These are phyloP conservation scores for Phoma sp. DNA, from an alignment of 2,329 filamentous ascomycete species.

Conservation along the genomic window DNA sequence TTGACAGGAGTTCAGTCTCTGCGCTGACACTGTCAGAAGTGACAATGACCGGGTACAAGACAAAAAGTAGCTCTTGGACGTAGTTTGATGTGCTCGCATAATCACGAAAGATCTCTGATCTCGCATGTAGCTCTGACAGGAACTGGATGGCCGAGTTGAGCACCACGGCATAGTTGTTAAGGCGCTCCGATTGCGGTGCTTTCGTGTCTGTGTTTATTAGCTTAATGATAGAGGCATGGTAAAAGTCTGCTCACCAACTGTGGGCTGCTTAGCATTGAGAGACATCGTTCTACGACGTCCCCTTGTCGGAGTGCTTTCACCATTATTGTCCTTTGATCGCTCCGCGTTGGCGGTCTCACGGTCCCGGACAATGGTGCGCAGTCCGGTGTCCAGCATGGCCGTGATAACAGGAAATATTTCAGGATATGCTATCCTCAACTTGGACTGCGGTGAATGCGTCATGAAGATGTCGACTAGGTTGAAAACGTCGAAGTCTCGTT, in stretches of 20 bases:
- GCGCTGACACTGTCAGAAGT: conserved; percentile 84
- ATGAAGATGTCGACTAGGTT: conserved; percentile 76
- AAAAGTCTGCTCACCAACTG: conserved; percentile 33
- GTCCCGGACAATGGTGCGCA: conserved; percentile 61
- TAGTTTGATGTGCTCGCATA: conserved; percentile 84
- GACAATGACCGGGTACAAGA: conserved; percentile 87
- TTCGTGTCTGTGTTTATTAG: conserved; percentile 40
- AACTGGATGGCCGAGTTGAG: conserved; percentile 81
- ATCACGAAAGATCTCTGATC: conserved; percentile 79
- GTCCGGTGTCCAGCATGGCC: conserved; percentile 84
- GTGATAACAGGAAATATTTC: conserved; percentile 82
- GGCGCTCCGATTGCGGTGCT: conserved; percentile 44
- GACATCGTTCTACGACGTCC: conserved; percentile 70
- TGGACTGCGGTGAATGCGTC: conserved; percentile 43
- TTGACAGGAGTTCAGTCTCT: conserved; percentile 85
- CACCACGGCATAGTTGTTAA: conserved; percentile 68
- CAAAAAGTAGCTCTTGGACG: conserved; percentile 76
- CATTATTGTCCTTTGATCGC: conserved; percentile 24
- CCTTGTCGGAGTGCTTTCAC: conserved; percentile 39
- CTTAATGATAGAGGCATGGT: not conserved
- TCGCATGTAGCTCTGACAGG: conserved; percentile 77
- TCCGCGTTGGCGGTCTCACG: conserved; percentile 33
- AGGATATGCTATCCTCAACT: conserved; percentile 74
- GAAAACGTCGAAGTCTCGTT: conserved; percentile 75
- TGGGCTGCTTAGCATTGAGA: conserved; percentile 63